Base-by-base conservation (phyloP, 2,329 filamentous ascomycete species). In the Chaetomiaceae sp. region DNA sequence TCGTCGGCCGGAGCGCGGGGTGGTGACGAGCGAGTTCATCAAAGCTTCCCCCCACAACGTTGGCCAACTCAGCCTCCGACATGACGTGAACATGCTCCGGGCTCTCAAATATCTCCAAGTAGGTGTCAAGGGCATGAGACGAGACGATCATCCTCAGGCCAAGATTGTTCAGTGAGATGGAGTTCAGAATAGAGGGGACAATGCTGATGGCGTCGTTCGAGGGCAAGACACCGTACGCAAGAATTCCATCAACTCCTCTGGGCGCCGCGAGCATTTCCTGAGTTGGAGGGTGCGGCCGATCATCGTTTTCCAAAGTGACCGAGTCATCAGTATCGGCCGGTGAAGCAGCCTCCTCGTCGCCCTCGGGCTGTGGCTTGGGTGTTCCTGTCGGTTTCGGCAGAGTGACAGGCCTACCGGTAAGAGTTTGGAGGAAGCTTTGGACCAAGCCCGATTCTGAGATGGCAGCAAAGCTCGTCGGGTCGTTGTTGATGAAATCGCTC, bases 401-500 rank as follows among this genome's bases (percentile, higher is more conserved):
- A 5, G 69, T 62, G 5, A 82, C 65, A 5, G 70, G 62, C 21
- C 70, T 72, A 4, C 79, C 76, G 1, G 83, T 95, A 48, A 97
- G 80, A 3, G 91, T 83, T 66, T 92, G 85, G 13, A 99, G 76
- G 52, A 96, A 86, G 45, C 84, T 88, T 65, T 86, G 86, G 62
- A 93, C 91, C 60, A 99, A 78, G 19, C 90, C 90, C 44, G 93
- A 92, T 70, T 99, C 93, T 13, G 89, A 89, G 58, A 99, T 93
- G 20, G 96, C 89, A 23, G 89, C 86, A 66, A 96, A 99, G 67
- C 93, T 99, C 0, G 93, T 99, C 0, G 93, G 93, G 63, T 99
- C 93, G 64, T 97, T 96, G 70, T 99, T 95, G 62, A 99, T 95
- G 68, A 99, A 99, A 61, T 89, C 92, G 64, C 89, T 93, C 44